Percentiles rank a stretch among this genome's conserved stretches.
phyloP scores from a whole-genome alignment of 495 filamentous ascomycete species.

The Penicillium atrosanguineum region DNA sequence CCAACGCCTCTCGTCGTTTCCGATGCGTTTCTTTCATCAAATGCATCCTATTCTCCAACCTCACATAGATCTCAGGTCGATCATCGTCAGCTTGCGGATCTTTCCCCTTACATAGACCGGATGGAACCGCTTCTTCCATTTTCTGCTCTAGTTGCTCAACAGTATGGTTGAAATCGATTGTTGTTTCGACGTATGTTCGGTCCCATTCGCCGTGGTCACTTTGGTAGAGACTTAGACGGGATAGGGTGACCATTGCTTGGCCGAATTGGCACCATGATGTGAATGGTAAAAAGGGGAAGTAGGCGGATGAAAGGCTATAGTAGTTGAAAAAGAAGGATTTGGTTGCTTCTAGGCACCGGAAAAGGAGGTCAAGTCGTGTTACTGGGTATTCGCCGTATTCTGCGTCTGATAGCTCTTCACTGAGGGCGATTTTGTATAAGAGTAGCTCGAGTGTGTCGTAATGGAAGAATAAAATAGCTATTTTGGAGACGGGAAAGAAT shows the following conservation, averaged over 20 bases:
- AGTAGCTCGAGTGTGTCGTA: conserved; percentile 24
- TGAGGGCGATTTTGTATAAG: conserved; percentile 22
- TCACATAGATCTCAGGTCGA: conserved; percentile 17
- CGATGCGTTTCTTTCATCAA: conserved; percentile 20
- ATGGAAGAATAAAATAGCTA: conserved; percentile 17
- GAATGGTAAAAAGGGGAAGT: conserved; percentile 21
- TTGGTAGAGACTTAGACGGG: conserved; percentile 29
- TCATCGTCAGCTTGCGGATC: neutral
- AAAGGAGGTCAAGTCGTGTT: conserved; percentile 24
- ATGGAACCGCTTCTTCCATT: conserved; percentile 7
- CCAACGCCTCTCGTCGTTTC: conserved; percentile 7
- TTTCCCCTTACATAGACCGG: no score
- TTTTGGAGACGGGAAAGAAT: neutral
- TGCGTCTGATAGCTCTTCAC: conserved; percentile 11
- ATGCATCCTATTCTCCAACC: neutral
- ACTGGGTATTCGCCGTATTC: conserved; percentile 10
- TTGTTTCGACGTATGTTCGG: conserved; percentile 18
- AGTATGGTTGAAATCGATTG: conserved; percentile 11
- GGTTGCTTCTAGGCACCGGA: conserved; percentile 23
- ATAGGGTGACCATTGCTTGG: conserved; percentile 27
- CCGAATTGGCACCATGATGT: conserved; percentile 25
- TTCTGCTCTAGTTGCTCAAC: conserved; percentile 8
- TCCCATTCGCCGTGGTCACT: conserved; percentile 17
- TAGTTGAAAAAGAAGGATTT: conserved; percentile 30
- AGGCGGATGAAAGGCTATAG: conserved; percentile 17